Evolutionary conservation across 495 filamentous ascomycete species (phyloP), one percentile per base, ranked within the genome.

Genomic region (Astrothelium macrocarpum): DNA sequence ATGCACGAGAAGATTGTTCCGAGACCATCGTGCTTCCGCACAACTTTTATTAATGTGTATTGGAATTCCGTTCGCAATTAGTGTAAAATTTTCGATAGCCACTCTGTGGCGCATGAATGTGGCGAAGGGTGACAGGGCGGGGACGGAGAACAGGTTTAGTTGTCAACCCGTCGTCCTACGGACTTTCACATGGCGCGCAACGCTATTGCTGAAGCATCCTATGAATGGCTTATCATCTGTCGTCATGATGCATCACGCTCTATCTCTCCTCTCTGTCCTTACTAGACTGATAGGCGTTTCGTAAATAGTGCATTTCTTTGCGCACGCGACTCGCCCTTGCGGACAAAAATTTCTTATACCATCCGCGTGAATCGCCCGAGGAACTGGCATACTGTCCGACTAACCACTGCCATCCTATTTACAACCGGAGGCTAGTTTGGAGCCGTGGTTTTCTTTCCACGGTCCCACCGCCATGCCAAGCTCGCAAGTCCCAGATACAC

Each of bases 1-100:
- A 97, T 28, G 89, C 83, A 67, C 91, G 75, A 1, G 74, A 49
- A 0, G 49, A 56, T 11, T 12, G 20, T 56, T 26, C 11, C 0
- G 49, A 49, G 20, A n/a, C 49, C 49, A 56, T 56, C 20, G n/a
- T n/a, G n/a, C n/a, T n/a, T n/a, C n/a, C n/a, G n/a, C n/a, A n/a
- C n/a, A n/a, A n/a, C n/a, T n/a, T n/a, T n/a, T n/a, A n/a, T n/a
- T n/a, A n/a, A n/a, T n/a, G n/a, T n/a, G n/a, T n/a, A n/a, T n/a
- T n/a, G n/a, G n/a, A n/a, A n/a, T n/a, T n/a, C n/a, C n/a, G n/a
- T n/a, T n/a, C 14, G 34, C 14, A 14, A 5, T 39, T 39, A 5
- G 5, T 56, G n/a, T 25, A 9, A 56, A 56, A 56, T 28, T 56
- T 56, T 28, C n/a, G 25, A 29, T 11, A 26, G 49, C 49, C 49